These are phyloP conservation scores for Zelonia costaricensis DNA, from an alignment of 208 protist genomes.

Conservation along the genomic window DNA sequence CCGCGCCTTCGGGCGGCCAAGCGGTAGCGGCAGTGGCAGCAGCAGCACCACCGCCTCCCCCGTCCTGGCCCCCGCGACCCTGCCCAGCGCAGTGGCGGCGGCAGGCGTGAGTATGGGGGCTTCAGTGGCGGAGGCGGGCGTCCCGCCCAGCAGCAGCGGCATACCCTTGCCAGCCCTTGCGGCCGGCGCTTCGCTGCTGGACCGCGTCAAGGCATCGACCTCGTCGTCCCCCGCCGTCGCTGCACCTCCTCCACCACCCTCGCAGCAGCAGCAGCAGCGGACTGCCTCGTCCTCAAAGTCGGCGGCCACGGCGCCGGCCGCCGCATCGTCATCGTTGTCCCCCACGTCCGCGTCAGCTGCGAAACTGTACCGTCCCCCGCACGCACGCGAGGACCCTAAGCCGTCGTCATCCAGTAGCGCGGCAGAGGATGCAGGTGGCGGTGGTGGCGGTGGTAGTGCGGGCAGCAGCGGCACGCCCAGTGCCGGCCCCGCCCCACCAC, in stretches of 20 bases:
- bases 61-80: not conserved
- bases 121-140: not conserved
- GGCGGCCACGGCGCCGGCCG: not conserved
- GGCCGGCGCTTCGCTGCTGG: conserved; percentile 15
- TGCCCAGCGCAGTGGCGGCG: too few species aligned
- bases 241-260: not conserved
- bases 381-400: conserved; percentile 17
- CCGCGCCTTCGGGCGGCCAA: conserved; percentile 12
- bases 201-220: conserved; percentile 6
- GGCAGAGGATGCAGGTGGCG: not conserved
- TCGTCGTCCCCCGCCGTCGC: too few species aligned
- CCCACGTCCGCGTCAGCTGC: not conserved
- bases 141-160: not conserved
- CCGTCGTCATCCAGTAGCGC: too few species aligned
- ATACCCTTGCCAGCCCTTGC: conserved; percentile 3
- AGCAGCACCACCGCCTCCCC: not conserved
- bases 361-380: conserved; percentile 27
- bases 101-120: too few species aligned
- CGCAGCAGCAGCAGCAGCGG: not conserved
- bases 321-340: not conserved
- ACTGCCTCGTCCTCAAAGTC: not conserved
- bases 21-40: not conserved
- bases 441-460: not conserved
- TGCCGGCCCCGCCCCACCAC: not conserved
- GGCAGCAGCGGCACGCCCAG: not conserved